Conservation (phyloP, 2,329 filamentous ascomycete species). For the Microcyclospora pomicola region DNA sequence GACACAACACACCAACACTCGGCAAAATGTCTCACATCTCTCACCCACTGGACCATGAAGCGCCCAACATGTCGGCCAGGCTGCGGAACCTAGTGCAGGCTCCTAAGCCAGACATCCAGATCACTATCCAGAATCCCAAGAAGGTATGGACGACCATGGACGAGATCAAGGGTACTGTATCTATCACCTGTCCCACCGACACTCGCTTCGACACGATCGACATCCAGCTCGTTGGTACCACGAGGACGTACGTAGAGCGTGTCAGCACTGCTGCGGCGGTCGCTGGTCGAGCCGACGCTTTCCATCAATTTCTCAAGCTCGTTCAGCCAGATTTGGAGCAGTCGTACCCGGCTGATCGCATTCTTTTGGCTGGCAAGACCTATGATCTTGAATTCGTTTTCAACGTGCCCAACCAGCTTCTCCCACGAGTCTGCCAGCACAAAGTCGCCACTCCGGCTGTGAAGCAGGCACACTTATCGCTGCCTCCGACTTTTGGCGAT, state of each 20-base stretch:
- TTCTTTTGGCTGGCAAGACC: constrained; percentile 39
- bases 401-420: constrained; percentile 45
- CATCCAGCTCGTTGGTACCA: constrained; percentile 43
- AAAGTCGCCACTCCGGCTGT: constrained; percentile 36
- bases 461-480: constrained; percentile 40
- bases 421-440: constrained; percentile 47
- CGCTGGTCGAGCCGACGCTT: constrained; percentile 40
- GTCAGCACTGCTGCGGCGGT: constrained; percentile 38
- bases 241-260: constrained; percentile 41
- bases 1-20: too few species aligned
- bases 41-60: too few species aligned
- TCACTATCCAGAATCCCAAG: constrained; percentile 25
- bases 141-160: constrained; percentile 44
- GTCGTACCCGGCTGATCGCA: constrained; percentile 40
- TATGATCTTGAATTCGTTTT: constrained; percentile 52
- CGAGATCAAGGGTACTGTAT: constrained; percentile 40
- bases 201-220: constrained; percentile 44
- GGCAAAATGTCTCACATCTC: too few species aligned
- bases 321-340: constrained; percentile 43
- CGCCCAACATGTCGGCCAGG: constrained; percentile 11
- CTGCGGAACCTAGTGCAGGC: constrained; percentile 14
- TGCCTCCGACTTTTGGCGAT: constrained; percentile 51
- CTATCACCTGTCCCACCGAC: constrained; percentile 37
- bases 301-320: constrained; percentile 48
- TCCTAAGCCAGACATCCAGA: constrained; percentile 29